Evolutionary conservation across 2,329 filamentous ascomycete genomes (phyloP).

Genomic region (Bipolaris bicolor): DNA sequence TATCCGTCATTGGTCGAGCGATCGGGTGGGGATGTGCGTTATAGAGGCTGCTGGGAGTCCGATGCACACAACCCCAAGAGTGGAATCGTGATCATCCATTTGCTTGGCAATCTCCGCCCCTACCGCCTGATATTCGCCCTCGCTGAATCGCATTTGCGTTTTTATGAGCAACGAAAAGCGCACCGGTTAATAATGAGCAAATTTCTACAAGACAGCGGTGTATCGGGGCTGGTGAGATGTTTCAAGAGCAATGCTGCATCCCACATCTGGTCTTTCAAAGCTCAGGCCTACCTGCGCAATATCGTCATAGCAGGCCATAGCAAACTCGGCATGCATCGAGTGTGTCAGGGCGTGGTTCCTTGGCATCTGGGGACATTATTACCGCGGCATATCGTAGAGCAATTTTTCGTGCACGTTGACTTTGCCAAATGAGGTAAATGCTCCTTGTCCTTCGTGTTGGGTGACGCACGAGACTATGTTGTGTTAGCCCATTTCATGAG

Average conservation of each 20-base stretch:
- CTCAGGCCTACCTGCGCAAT: not conserved
- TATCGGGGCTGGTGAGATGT: not conserved
- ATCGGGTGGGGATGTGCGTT: not conserved
- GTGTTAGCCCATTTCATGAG: not conserved
- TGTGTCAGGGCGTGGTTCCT: not conserved
- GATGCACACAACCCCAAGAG: not conserved
- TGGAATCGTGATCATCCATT: slow-evolving; percentile 3
- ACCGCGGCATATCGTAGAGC: not conserved
- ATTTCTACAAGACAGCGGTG: not conserved
- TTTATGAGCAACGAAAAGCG: not conserved
- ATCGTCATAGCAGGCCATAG: slow-evolving; percentile 2
- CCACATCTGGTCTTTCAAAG: not conserved
- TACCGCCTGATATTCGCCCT: not conserved
- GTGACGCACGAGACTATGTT: not conserved
- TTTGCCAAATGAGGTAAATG: not conserved
- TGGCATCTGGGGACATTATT: not conserved
- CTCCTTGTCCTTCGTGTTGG: not conserved
- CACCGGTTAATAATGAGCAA: not conserved
- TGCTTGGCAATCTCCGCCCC: slow-evolving; percentile 7
- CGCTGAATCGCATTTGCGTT: not conserved
- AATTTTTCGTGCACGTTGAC: not conserved
- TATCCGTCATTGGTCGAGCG: not conserved
- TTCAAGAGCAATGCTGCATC: not conserved
- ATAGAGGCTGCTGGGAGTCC: not conserved
- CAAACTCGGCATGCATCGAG: not conserved